These are phyloP conservation scores for Aspergillus fumigatiaffinis DNA, from an alignment of 2,329 filamentous ascomycete species.

Conservation along the genomic window DNA sequence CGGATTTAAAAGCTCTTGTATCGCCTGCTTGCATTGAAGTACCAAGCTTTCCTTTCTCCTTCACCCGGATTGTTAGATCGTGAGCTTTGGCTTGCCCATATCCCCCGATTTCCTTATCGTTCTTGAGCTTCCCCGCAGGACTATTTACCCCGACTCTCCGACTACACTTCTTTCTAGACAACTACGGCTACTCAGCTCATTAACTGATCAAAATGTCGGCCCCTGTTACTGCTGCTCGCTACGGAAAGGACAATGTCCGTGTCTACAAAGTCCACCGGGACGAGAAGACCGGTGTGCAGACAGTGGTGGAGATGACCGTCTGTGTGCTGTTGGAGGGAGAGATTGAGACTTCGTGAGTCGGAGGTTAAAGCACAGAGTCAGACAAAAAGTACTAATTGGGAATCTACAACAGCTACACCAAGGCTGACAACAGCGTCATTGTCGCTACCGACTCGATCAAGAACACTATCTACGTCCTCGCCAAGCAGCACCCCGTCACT, in stretches of 20 bases:
- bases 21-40: neutral
- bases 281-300: conserved; percentile 70
- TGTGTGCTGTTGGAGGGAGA: conserved; percentile 88
- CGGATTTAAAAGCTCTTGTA: conserved; percentile 8
- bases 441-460: conserved; percentile 98
- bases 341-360: conserved; percentile 71
- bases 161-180: neutral
- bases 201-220: conserved; percentile 28
- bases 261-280: conserved; percentile 91
- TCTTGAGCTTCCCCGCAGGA: neutral
- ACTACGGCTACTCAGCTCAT: neutral
- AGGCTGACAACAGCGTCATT: conserved; percentile 89
- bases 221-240: conserved; percentile 44
- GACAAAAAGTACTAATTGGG: neutral
- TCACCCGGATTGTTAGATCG: neutral
- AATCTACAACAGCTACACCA: conserved; percentile 68
- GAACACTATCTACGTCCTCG: conserved; percentile 92
- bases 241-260: conserved; percentile 88
- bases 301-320: conserved; percentile 91
- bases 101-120: neutral
- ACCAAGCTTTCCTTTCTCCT: neutral
- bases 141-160: neutral
- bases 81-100: neutral
- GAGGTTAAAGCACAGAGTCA: neutral
- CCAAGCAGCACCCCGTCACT: conserved; percentile 87